Base-by-base conservation (phyloP, 2,329 filamentous ascomycete species). In the Claviceps spartinae region DNA sequence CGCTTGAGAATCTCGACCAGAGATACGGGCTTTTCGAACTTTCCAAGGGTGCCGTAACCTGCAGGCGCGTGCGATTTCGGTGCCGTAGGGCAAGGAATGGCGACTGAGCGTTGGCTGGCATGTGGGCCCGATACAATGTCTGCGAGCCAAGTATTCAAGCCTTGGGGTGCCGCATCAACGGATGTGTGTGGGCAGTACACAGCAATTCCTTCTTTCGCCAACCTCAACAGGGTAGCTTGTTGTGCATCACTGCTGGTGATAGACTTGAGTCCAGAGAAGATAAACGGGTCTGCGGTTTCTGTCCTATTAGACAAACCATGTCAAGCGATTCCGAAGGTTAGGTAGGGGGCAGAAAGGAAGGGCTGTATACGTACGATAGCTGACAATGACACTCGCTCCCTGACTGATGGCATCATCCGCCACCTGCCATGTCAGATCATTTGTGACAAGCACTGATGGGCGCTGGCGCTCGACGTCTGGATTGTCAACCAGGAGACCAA, bases 181-280 rank as follows among this genome's bases (percentile, higher is more conserved):
- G 93, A 91, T 0, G 93, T 98, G 69, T 98, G 93, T 0, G 93
- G 93, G 58, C 85, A 89, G 73, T 97, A 98, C 52, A 98, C 89
- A 57, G 89, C 94, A 61, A 98, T 88, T 38, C 91, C 90, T 65
- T 86, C 82, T 56, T 87, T 85, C 47, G 85, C 86, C 13, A 98
- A 78, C 45, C 84, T 79, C 4, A 98, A 76, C 36, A 98, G 79
- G 6, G 87, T 87, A 44, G 83, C 78, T 65, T 98, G 93, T 67
- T 97, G 93, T 9, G 88, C 79, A 63, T 98, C 86, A 55, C 77
- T 77, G 47, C 89, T 78, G 37, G 88, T 95, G 63, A 98, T 73
- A 57, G 87, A 85, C 70, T 96, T 98, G 59, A 98, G 76, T 50
- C 86, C 86, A 48, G 86, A 82, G 74, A 98, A 98, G 64, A 98